These are phyloP conservation scores for Whalleya microplaca DNA, from an alignment of 2,329 filamentous ascomycete species.

Conservation along the genomic window DNA sequence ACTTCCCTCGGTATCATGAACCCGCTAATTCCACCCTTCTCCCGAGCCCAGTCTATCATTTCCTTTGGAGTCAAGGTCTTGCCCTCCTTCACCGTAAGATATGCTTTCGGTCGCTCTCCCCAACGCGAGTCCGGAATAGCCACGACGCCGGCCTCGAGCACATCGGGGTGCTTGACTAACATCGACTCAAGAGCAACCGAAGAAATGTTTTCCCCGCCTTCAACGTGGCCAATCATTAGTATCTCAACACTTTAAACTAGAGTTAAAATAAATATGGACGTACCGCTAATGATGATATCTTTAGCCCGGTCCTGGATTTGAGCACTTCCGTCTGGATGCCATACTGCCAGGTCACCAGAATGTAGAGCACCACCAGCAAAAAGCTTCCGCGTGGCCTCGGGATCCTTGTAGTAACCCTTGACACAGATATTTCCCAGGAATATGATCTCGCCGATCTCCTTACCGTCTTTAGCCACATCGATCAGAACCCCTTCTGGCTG, in stretches of 20 bases:
- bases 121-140: constrained; percentile 86
- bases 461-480: constrained; percentile 70
- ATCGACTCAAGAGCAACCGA: constrained; percentile 90
- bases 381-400: constrained; percentile 81
- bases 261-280: constrained; percentile 29
- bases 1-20: constrained; percentile 83
- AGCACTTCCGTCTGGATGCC: constrained; percentile 86
- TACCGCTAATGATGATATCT: constrained; percentile 96
- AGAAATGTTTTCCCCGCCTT: constrained; percentile 95
- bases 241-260: background rate
- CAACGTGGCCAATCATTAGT: background rate
- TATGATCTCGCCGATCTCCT: constrained; percentile 82
- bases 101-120: constrained; percentile 96
- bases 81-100: constrained; percentile 78
- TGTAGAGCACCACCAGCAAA: constrained; percentile 87
- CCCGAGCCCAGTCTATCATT: constrained; percentile 84
- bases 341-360: constrained; percentile 90
- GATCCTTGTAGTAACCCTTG: constrained; percentile 89
- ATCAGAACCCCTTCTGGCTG: constrained; percentile 69
- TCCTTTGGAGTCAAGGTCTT: constrained; percentile 64
- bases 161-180: constrained; percentile 83
- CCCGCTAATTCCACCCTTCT: constrained; percentile 77
- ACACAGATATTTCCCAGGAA: constrained; percentile 92
- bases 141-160: constrained; percentile 91
- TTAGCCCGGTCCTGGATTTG: constrained; percentile 95